Percentiles rank a stretch among this genome's conserved stretches.
These are phyloP conservation scores for Tremellales sp. DNA, from an alignment of 1,284 basidiomycete genomes.

Conservation along the genomic window DNA sequence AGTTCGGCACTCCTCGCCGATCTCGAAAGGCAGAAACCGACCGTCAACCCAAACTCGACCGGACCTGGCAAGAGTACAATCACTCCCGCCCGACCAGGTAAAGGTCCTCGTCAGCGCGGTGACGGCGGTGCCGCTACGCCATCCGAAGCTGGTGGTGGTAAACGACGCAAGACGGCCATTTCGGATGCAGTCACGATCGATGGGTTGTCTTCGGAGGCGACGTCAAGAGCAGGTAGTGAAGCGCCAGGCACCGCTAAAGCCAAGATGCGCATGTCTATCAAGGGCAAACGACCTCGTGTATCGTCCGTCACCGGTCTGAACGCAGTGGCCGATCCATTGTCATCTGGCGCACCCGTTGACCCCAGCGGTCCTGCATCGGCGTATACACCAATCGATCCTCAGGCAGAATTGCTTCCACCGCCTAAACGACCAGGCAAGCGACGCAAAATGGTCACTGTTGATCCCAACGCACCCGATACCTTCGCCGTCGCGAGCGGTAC, in stretches of 20 bases:
- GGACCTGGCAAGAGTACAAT: not conserved
- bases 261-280: slow-evolving; percentile 27
- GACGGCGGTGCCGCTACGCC: too few species aligned
- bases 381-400: slow-evolving; percentile 1
- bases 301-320: not conserved
- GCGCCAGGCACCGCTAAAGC: slow-evolving; percentile 21
- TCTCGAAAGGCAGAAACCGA: slow-evolving; percentile 34
- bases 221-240: slow-evolving; percentile 31
- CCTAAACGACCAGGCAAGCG: slow-evolving; percentile 34
- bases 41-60: slow-evolving; percentile 8
- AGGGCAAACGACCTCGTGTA: slow-evolving; percentile 33
- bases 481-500: not conserved
- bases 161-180: too few species aligned
- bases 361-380: slow-evolving; percentile 1
- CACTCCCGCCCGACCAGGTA: not conserved
- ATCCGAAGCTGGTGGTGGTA: slow-evolving; percentile 1
- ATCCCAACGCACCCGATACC: slow-evolving; percentile 8
- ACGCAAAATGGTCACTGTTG: slow-evolving; percentile 17
- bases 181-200: too few species aligned
- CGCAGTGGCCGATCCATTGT: too few species aligned
- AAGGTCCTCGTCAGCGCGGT: slow-evolving; percentile 2
- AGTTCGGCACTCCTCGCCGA: slow-evolving; percentile 37
- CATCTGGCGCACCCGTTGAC: not conserved
- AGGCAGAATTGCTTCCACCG: slow-evolving; percentile 31
- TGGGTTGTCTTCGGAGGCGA: slow-evolving; percentile 3